Percentiles rank a stretch among this genome's conserved stretches.
Evolutionary conservation across 1,284 basidiomycete species (phyloP).

Genomic region (Naganishia cerealis): DNA sequence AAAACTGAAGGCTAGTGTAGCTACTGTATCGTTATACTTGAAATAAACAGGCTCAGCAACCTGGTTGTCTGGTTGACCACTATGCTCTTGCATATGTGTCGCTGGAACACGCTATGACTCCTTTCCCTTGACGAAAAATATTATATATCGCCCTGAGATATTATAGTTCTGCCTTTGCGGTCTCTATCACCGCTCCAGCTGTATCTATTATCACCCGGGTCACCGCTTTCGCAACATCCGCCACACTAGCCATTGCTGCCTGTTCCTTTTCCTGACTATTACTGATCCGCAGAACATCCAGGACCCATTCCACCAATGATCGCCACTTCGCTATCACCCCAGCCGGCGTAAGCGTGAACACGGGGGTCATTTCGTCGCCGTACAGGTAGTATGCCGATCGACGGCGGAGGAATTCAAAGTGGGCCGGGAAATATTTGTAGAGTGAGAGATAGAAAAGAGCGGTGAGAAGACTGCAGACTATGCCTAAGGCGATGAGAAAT

Average conservation of each 20-base stretch:
- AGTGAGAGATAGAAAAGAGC: conserved; percentile 52
- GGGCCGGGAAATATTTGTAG: conserved; percentile 50
- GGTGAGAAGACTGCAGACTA: conserved; percentile 44
- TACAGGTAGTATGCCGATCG: conserved; percentile 54
- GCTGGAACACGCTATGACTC: too few relatives aligned
- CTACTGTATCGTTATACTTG: conserved; percentile 3
- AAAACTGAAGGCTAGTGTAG: neutral
- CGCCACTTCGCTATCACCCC: neutral
- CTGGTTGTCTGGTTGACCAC: too few relatives aligned
- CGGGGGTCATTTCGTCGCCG: conserved; percentile 46
- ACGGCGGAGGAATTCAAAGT: conserved; percentile 49
- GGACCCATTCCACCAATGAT: neutral
- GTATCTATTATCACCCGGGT: neutral
- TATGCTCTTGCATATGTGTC: too few relatives aligned
- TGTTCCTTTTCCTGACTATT: too few relatives aligned
- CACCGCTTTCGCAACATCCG: neutral
- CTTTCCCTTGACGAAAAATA: too few relatives aligned
- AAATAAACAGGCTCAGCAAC: too few relatives aligned
- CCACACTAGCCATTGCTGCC: neutral
- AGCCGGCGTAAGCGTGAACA: conserved; percentile 21
- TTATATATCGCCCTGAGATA: too few relatives aligned
- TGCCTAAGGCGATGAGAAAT: conserved; percentile 35
- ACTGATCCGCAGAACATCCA: neutral
- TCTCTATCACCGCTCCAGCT: neutral
- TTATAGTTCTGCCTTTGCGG: conserved; percentile 17